Conservation (phyloP, 805 yeast genomes). For the Wickerhamomyces rabaulensis region DNA sequence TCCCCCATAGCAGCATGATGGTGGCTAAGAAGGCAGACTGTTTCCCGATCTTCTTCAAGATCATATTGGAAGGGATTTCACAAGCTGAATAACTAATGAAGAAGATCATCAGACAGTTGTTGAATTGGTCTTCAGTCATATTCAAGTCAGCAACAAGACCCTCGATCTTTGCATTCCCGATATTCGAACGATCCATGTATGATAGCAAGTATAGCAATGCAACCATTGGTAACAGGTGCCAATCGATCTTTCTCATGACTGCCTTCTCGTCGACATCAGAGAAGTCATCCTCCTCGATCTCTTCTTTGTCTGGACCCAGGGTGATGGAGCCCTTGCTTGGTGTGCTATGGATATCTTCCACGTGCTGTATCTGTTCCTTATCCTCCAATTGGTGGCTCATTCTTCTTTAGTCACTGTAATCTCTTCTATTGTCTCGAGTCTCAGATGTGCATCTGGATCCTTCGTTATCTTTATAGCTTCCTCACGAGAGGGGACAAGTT, state of each 20-base stretch:
- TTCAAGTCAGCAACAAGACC: conserved; percentile 37
- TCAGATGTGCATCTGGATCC: not conserved
- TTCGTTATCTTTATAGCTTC: not conserved
- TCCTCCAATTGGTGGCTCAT: not conserved
- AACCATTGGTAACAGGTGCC: conserved; percentile 34
- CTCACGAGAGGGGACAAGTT: not conserved
- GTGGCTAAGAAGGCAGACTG: conserved; percentile 43
- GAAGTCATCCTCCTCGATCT: conserved; percentile 4
- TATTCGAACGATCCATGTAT: conserved; percentile 46
- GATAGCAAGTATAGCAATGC: conserved; percentile 37
- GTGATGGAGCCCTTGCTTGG: not conserved
- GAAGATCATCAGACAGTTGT: conserved; percentile 37
- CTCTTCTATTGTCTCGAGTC: too few relatives aligned
- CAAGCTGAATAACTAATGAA: conserved; percentile 35
- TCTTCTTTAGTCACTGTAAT: too few relatives aligned
- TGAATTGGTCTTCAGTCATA: conserved; percentile 31
- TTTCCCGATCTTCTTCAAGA: conserved; percentile 16
- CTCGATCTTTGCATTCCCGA: conserved; percentile 50
- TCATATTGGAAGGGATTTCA: conserved; percentile 30
- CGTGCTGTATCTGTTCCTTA: conserved; percentile 1
- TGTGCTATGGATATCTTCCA: conserved; percentile 4
- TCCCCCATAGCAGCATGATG: conserved; percentile 41
- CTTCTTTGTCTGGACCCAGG: not conserved
- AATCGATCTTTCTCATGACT: conserved; percentile 35
- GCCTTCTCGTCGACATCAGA: conserved; percentile 18